Evolutionary conservation across 2,329 filamentous ascomycete species (phyloP).

Genomic region (Stylonectria norvegica): DNA sequence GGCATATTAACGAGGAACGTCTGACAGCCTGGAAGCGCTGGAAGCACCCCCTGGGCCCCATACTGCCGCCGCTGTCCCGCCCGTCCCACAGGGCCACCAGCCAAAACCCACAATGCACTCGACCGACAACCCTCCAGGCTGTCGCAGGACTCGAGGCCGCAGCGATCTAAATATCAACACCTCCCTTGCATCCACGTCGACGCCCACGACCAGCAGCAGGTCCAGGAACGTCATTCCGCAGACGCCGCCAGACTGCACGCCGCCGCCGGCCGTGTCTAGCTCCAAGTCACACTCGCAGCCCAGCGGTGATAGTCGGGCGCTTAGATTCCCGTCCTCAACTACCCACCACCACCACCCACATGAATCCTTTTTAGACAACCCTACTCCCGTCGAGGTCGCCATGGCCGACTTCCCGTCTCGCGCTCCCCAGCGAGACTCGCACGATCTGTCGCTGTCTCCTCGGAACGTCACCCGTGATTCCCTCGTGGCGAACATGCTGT

Average conservation of each 20-base stretch:
- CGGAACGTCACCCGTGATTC: constrained; percentile 80
- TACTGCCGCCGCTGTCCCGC: constrained; percentile 17
- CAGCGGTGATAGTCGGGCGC: constrained; percentile 23
- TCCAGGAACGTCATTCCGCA: constrained; percentile 20
- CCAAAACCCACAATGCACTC: constrained; percentile 6
- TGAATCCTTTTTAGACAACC: constrained; percentile 30
- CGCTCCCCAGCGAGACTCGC: constrained; percentile 57
- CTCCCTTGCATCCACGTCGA: constrained; percentile 19
- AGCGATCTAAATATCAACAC: constrained; percentile 26
- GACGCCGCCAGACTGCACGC: constrained; percentile 21
- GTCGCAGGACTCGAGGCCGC: constrained; percentile 23
- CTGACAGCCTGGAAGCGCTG: too few species aligned
- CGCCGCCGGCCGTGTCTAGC: constrained; percentile 19
- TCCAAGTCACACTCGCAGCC: constrained; percentile 2
- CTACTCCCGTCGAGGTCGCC: constrained; percentile 29
- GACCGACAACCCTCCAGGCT: constrained; percentile 22
- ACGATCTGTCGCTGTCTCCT: constrained; percentile 80
- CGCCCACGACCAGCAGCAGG: not conserved
- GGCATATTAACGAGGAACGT: too few species aligned
- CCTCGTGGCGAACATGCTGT: constrained; percentile 91
- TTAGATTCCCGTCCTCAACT: constrained; percentile 19
- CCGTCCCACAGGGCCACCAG: constrained; percentile 4
- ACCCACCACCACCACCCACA: constrained; percentile 16
- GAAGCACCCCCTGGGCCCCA: too few species aligned
- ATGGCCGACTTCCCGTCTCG: constrained; percentile 22